Evolutionary conservation across 2,329 filamentous ascomycete genomes (phyloP), one percentile per base, ranked within the genome.

Genomic region (Dothideomycetes sp.): DNA sequence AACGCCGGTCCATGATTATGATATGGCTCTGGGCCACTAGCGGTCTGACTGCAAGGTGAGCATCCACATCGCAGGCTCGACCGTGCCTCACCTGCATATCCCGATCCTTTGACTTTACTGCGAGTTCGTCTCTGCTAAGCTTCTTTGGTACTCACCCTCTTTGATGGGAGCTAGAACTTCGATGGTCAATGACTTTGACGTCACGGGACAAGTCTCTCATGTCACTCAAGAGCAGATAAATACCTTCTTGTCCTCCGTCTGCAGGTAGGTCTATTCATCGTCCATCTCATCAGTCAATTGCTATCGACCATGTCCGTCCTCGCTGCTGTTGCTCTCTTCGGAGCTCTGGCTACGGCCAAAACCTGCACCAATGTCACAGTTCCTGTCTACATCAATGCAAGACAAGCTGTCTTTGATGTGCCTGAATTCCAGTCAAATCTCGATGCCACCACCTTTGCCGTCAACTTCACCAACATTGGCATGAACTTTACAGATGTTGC

Each of bases 391-490:
- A 68, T 80, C 34, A 65, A 65, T 2, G 64, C 75, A 0, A 62
- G 70, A 17, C 76, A 78, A 43, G 70, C 59, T 1, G 54, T 69
- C 5, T 80, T 79, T 53, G 58, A 69, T 44, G 43, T 73, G 10
- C 49, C 64, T n/a, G 52, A 67, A 0, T 64, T 73, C 16, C 54
- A 58, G 33, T 65, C 56, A n/a, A 71, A 77, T 49, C 64, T 77
- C 23, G 75, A 80, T 2, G 71, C 71, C 1, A 71, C 72, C 10
- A 65, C 71, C 46, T 74, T 81, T 48, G 57, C 71, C 20, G 58
- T 78, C 40, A 63, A 68, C 41, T 44, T 70, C n/a, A 63, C 64
- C 2, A 61, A 63, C 25, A 67, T 71, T 30, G 68, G 69, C n/a
- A 52, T 60, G 30, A 73, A 78, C 51, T 73, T 65, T 50, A 65